Evolutionary conservation across 192 early-diverging fungal genomes (phyloP).

Genomic region (Rhizophlyctis rosea): DNA sequence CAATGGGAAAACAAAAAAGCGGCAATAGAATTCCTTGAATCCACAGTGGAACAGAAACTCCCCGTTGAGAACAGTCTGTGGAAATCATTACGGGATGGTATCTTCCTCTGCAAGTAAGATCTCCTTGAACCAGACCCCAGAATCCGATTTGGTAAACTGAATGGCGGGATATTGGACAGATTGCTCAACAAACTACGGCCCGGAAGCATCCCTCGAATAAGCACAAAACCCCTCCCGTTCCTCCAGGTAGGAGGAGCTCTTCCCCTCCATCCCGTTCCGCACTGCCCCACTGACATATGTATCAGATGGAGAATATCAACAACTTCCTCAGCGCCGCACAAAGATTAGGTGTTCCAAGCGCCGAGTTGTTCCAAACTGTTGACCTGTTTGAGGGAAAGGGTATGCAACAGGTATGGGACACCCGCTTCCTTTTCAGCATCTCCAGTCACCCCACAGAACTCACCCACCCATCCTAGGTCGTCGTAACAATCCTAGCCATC

Average conservation of each 20-base stretch:
- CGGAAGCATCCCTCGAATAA: conserved; percentile 69
- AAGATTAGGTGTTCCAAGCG: conserved; percentile 64
- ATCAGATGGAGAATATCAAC: conserved; percentile 81
- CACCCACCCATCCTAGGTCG: conserved; percentile 44
- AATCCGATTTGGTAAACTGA: background rate
- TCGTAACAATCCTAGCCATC: conserved; percentile 71
- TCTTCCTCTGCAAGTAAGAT: conserved; percentile 71
- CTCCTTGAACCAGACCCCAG: background rate
- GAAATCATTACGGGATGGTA: conserved; percentile 66
- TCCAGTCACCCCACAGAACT: too few relatives aligned
- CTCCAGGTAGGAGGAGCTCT: conserved; percentile 81
- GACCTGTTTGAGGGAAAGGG: conserved; percentile 71
- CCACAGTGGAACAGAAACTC: conserved; percentile 54
- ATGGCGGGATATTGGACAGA: conserved; percentile 21
- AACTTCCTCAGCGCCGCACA: conserved; percentile 57
- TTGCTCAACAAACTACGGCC: conserved; percentile 76
- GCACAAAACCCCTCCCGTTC: conserved; percentile 69
- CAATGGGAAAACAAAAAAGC: conserved; percentile 59
- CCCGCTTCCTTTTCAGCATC: background rate
- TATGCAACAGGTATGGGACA: conserved; percentile 58
- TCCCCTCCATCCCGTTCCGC: background rate
- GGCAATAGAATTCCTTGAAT: conserved; percentile 61
- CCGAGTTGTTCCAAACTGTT: conserved; percentile 79
- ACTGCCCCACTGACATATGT: background rate
- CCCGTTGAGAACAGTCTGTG: conserved; percentile 56